Percentiles rank a stretch among this genome's conserved stretches.
Conservation (phyloP, 148 eudicot genomes). For the Hydrangea macrophylla region DNA sequence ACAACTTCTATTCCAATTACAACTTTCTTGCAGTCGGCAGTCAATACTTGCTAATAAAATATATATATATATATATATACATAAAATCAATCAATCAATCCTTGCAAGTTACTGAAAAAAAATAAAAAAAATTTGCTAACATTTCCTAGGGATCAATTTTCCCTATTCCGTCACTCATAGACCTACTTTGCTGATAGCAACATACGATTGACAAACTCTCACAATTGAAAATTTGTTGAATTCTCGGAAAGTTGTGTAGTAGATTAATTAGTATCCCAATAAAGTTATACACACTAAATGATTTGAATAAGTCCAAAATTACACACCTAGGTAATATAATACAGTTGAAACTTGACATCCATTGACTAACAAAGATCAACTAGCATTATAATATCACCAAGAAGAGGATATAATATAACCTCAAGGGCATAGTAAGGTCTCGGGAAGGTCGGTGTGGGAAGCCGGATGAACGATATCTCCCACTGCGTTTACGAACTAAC, state of each 20-base stretch:
- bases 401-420: conserved; percentile 43
- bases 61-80: too few relatives aligned
- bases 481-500: conserved; percentile 83
- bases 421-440: conserved; percentile 45
- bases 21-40: too few relatives aligned
- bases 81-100: too few relatives aligned
- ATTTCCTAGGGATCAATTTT: neutral
- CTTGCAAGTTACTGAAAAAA: too few relatives aligned
- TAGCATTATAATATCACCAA: neutral
- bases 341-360: neutral
- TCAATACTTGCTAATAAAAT: too few relatives aligned
- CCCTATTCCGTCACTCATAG: neutral
- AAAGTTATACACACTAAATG: neutral
- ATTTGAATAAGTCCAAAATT: neutral
- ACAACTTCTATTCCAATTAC: too few relatives aligned
- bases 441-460: conserved; percentile 61
- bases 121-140: too few relatives aligned
- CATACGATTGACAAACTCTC: neutral
- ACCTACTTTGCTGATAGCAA: neutral
- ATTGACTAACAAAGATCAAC: neutral
- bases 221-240: neutral
- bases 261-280: neutral
- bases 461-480: conserved; percentile 58
- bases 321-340: neutral
- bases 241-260: neutral